Percentiles rank a stretch among this genome's conserved stretches.
phyloP scores from a whole-genome alignment of 73 alveolate species.

The Tetrahymena thermophila region DNA sequence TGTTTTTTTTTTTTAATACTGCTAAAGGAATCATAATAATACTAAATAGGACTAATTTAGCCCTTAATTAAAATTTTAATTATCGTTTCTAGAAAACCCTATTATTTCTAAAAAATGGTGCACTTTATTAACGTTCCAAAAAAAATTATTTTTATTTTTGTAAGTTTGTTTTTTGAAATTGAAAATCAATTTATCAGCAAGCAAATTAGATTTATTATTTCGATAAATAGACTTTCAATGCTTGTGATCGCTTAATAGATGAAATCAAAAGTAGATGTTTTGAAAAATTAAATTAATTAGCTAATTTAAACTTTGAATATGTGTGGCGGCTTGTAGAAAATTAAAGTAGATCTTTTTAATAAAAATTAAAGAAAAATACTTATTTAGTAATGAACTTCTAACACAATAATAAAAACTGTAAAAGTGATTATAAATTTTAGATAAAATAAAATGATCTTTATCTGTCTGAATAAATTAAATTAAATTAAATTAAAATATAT shows the following conservation, averaged over 20 bases:
- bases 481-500: too few relatives aligned
- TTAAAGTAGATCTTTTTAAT: background rate
- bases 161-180: too few relatives aligned
- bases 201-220: too few relatives aligned
- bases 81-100: background rate
- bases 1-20: background rate
- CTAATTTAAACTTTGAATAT: background rate
- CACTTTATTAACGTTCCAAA: background rate
- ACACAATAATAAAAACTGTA: too few relatives aligned
- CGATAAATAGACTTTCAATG: background rate
- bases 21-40: background rate
- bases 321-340: background rate
- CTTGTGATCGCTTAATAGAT: background rate
- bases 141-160: too few relatives aligned
- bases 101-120: background rate
- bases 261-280: background rate
- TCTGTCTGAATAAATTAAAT: too few relatives aligned
- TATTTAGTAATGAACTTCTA: too few relatives aligned
- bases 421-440: too few relatives aligned
- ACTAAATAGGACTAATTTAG: background rate
- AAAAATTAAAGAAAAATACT: too few relatives aligned
- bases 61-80: background rate
- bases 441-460: too few relatives aligned
- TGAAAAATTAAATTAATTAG: background rate
- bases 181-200: too few relatives aligned